Conservation (phyloP, 164 flowering plant genomes). For the Magnolia officinalis region DNA sequence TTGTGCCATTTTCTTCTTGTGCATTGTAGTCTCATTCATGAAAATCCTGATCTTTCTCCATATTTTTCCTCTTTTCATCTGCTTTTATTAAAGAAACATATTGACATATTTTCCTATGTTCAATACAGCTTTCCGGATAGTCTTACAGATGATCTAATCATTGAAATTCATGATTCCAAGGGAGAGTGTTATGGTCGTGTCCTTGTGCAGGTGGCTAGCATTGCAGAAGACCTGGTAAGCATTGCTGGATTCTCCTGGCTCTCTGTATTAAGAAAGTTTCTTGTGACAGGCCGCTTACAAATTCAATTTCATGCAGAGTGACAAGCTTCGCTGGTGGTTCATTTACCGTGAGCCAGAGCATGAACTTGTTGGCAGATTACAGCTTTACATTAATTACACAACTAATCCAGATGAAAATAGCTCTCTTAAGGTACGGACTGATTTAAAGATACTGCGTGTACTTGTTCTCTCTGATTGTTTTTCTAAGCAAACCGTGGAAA, state of each 20-base stretch:
- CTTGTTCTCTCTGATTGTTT: too few relatives aligned
- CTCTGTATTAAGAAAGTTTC: slow-evolving; percentile 4
- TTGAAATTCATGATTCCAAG: slow-evolving; percentile 81
- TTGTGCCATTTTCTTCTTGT: not conserved
- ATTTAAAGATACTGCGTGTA: too few relatives aligned
- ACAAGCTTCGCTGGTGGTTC: slow-evolving; percentile 94
- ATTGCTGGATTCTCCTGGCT: not conserved
- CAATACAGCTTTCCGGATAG: slow-evolving; percentile 83
- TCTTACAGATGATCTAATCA: slow-evolving; percentile 76
- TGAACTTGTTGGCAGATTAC: slow-evolving; percentile 80
- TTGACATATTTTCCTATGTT: not conserved
- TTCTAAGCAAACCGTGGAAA: too few relatives aligned
- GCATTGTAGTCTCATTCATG: slow-evolving; percentile 11
- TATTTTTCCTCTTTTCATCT: not conserved
- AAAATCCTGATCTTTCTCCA: too few relatives aligned
- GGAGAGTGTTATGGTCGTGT: slow-evolving; percentile 81
- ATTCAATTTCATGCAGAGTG: slow-evolving; percentile 50
- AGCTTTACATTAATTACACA: slow-evolving; percentile 68
- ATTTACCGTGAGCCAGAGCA: slow-evolving; percentile 87
- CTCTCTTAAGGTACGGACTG: slow-evolving; percentile 56
- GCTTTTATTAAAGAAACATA: not conserved
- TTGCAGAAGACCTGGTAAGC: slow-evolving; percentile 79
- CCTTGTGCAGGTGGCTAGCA: slow-evolving; percentile 74
- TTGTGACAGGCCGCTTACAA: slow-evolving; percentile 13
- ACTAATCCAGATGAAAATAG: slow-evolving; percentile 65